Evolutionary conservation across 306 rosid genomes (phyloP).

Genomic region (Dalbergia cultrata): DNA sequence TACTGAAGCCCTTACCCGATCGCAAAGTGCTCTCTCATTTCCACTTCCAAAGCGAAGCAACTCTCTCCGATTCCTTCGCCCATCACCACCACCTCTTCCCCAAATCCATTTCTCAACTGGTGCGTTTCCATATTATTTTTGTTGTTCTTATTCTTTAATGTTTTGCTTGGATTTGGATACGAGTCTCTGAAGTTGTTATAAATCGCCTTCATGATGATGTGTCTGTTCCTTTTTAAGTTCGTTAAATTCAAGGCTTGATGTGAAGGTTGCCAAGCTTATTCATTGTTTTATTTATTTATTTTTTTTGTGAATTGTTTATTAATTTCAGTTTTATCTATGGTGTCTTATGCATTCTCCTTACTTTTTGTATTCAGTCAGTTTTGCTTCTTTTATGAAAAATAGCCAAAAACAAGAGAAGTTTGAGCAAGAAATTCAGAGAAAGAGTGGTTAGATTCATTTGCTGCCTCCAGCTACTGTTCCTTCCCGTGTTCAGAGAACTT

Average conservation of each 20-base stretch:
- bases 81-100: slow-evolving; percentile 95
- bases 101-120: slow-evolving; percentile 93
- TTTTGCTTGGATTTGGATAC: neutral
- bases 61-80: slow-evolving; percentile 62
- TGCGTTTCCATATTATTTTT: slow-evolving; percentile 29
- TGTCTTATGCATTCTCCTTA: neutral
- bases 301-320: neutral
- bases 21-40: slow-evolving; percentile 91
- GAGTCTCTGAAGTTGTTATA: neutral
- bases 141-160: no score
- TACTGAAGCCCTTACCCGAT: slow-evolving; percentile 88
- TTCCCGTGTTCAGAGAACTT: neutral
- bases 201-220: neutral
- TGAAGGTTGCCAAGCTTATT: neutral
- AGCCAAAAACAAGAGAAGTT: neutral
- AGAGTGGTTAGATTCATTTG: neutral
- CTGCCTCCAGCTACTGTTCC: neutral
- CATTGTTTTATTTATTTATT: neutral
- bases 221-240: neutral
- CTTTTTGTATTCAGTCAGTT: neutral
- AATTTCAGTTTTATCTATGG: neutral
- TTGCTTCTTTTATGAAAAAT: neutral
- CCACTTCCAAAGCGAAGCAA: slow-evolving; percentile 74
- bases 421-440: neutral
- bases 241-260: neutral